Evolutionary conservation across 2,329 filamentous ascomycete genomes (phyloP), one percentile per base, ranked within the genome.

Genomic region (Aspergillus awamori): DNA sequence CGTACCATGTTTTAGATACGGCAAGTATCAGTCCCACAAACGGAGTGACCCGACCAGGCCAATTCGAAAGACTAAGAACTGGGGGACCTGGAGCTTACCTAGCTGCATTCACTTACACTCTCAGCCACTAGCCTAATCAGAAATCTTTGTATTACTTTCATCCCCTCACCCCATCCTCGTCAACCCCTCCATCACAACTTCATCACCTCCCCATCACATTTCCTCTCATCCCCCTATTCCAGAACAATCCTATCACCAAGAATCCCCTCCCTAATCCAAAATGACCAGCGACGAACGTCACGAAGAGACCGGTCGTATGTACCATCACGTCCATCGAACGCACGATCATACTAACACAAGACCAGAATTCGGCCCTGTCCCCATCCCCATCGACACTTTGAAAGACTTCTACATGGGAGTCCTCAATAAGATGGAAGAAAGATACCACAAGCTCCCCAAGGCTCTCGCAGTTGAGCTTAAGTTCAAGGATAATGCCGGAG

Each of bases 41-140:
- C 33, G 33, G 33, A 36, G 33, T 1, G 33, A 36, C 4, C 33
- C 33, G 11, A 36, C 33, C 13, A 6, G 10, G 6, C 5, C 11
- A 6, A 2, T 30, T 36, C 33, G 13, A 36, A 0, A 36, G 11
- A 11, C 33, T 5, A 0, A 26, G 0, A 1, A 36, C 0, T 36
- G 1, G 10, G 0, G 33, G 15, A 11, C 2, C 11, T 36, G 0
- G 33, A 36, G 20, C 20, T 20, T 20, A 13, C 11, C 13, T 13
- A 13, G 33, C 33, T 36, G 33, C 5, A 36, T 36, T 36, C 33
- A 36, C 33, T 36, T 2, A 5, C 28, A 11, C 11, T 15, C 11
- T 36, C 11, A 10, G 33, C 5, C 33, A 6, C 33, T 2, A 6
- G 33, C 33, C 11, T 11, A 15, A 13, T 2, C 5, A 36, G 11